phyloP scores from a whole-genome alignment of 176 grass and related monocot genomes.

The Musa acuminata region DNA sequence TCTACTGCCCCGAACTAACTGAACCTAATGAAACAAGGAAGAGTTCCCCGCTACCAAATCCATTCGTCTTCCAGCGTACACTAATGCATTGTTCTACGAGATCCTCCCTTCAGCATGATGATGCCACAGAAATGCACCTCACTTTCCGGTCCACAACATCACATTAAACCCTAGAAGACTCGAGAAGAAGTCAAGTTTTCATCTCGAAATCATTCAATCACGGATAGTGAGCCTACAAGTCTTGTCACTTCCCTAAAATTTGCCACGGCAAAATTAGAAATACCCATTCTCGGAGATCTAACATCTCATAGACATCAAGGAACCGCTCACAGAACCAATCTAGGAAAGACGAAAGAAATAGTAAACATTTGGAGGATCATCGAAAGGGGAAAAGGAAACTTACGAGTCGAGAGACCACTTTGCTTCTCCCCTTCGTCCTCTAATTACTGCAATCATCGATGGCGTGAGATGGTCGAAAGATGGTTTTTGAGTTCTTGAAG shows the following conservation, averaged over 20 bases:
- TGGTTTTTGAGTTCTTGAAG: no score
- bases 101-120: background rate
- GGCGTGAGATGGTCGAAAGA: no score
- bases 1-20: background rate
- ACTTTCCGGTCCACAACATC: background rate
- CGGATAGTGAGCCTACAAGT: background rate
- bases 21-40: background rate
- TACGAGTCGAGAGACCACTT: no score
- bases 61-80: no score
- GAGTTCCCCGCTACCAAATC: background rate
- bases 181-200: background rate
- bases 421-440: no score
- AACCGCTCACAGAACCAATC: no score
- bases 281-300: no score
- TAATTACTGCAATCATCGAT: no score
- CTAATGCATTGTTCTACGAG: background rate
- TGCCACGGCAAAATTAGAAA: background rate
- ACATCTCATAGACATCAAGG: no score
- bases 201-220: background rate
- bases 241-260: background rate
- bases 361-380: no score
- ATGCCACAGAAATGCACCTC: background rate
- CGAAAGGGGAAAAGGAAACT: no score
- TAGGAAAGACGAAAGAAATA: no score
- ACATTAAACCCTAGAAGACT: background rate